Evolutionary conservation across 2,329 filamentous ascomycete genomes (phyloP).

Genomic region (Ophiostoma sp.): DNA sequence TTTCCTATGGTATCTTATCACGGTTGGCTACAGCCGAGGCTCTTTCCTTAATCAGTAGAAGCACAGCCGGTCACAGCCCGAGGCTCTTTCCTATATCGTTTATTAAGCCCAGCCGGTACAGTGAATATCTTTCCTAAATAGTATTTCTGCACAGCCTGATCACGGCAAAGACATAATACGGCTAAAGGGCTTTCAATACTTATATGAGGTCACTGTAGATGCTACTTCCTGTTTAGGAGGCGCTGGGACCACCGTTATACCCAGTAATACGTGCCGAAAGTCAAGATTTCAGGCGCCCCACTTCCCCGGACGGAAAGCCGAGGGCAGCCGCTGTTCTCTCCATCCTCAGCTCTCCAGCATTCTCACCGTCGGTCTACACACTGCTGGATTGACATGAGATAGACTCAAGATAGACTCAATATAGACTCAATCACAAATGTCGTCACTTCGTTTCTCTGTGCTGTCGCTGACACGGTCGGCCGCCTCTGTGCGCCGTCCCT

Average conservation of each 20-base stretch:
- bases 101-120: no score
- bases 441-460: conserved; percentile 10
- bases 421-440: conserved; percentile 12
- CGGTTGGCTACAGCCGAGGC: neutral
- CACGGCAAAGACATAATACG: no score
- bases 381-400: neutral
- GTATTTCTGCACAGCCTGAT: no score
- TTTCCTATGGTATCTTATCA: neutral
- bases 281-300: conserved; percentile 14
- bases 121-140: no score
- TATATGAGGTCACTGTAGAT: neutral
- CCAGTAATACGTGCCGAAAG: neutral
- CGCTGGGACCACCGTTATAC: neutral
- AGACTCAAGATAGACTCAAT: neutral
- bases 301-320: conserved; percentile 22
- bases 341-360: neutral
- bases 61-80: neutral
- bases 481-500: conserved; percentile 35
- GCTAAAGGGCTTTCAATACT: no score
- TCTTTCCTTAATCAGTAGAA: neutral
- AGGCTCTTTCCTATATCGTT: no score
- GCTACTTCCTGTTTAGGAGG: neutral
- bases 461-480: conserved; percentile 36
- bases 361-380: neutral
- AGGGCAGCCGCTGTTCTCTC: conserved; percentile 15